Evolutionary conservation across 768 basidiomycete species (phyloP).

Genomic region (Tremella yokohamensis): DNA sequence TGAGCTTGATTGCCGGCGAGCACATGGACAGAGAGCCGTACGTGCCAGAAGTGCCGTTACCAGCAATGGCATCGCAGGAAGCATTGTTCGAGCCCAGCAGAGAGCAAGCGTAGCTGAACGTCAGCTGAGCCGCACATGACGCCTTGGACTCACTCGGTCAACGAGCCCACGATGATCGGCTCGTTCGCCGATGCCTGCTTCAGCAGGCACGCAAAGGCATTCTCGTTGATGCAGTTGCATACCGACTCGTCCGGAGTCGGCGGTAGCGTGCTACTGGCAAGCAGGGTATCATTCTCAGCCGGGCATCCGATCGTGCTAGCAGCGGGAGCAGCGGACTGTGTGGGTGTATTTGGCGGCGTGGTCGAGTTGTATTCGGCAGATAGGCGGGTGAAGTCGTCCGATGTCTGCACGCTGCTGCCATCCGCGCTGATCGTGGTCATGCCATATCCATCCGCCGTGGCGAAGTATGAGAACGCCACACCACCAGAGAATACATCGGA

Average conservation of each 20-base stretch:
- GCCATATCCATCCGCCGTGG: constrained; percentile 75
- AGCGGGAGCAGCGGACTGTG: constrained; percentile 52
- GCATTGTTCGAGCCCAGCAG: constrained; percentile 59
- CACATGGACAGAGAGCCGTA: constrained; percentile 77
- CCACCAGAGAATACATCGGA: constrained; percentile 81
- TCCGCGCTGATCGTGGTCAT: constrained; percentile 69
- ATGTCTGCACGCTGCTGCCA: constrained; percentile 60
- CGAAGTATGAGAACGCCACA: constrained; percentile 78
- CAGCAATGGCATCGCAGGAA: constrained; percentile 65
- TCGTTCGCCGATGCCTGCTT: constrained; percentile 59
- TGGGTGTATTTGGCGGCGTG: constrained; percentile 60
- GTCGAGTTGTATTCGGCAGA: constrained; percentile 63
- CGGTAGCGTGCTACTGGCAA: constrained; percentile 68
- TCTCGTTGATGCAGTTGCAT: constrained; percentile 69
- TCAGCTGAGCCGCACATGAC: constrained; percentile 51
- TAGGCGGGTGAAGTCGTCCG: constrained; percentile 67
- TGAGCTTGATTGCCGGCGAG: constrained; percentile 76
- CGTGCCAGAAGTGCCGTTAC: constrained; percentile 66
- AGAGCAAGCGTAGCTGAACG: constrained; percentile 64
- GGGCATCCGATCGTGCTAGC: constrained; percentile 67
- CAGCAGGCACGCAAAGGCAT: constrained; percentile 68
- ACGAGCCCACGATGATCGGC: constrained; percentile 43
- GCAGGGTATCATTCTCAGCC: constrained; percentile 58
- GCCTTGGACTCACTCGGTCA: constrained; percentile 43
- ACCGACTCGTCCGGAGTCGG: constrained; percentile 75